These are phyloP conservation scores for Flammula alnicola DNA, from an alignment of 1,284 basidiomycete species.

Conservation along the genomic window DNA sequence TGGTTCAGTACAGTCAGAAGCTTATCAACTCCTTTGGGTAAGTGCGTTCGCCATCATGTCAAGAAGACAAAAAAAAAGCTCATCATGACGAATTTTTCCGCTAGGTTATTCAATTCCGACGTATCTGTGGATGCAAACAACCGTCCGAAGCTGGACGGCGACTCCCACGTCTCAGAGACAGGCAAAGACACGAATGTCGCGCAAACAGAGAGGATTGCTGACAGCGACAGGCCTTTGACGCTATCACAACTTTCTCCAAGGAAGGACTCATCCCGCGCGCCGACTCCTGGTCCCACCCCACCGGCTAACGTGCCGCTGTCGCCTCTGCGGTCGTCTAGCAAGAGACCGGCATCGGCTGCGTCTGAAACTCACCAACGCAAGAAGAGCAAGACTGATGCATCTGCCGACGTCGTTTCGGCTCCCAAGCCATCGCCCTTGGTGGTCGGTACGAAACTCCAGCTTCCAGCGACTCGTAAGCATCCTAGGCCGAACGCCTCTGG, in stretches of 20 bases:
- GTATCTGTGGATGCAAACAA: conserved; percentile 2
- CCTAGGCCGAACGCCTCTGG: conserved; percentile 2
- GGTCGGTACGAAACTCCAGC: not conserved
- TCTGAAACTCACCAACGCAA: conserved; percentile 30
- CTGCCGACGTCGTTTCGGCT: conserved; percentile 7
- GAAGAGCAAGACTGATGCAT: conserved; percentile 29
- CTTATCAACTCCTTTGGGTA: conserved; percentile 36
- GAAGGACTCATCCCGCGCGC: conserved; percentile 32
- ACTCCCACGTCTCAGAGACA: conserved; percentile 10
- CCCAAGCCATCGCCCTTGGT: not conserved
- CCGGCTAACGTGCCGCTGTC: conserved; percentile 27
- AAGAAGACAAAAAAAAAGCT: conserved; percentile 3
- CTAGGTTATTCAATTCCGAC: conserved; percentile 22
- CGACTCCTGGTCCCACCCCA: conserved; percentile 22
- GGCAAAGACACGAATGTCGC: conserved; percentile 7
- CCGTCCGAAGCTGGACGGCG: not conserved
- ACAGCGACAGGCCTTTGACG: conserved; percentile 38
- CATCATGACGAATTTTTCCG: conserved; percentile 5
- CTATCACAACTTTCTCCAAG: conserved; percentile 56
- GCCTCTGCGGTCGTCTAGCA: conserved; percentile 36
- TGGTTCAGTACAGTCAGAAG: conserved; percentile 36
- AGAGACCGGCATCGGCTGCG: conserved; percentile 37
- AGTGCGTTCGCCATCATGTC: conserved; percentile 20
- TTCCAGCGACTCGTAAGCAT: not conserved
- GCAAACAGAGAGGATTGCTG: conserved; percentile 15